Evolutionary conservation across 2,329 filamentous ascomycete genomes (phyloP).

Genomic region (Ceratocystis diversiconidia): DNA sequence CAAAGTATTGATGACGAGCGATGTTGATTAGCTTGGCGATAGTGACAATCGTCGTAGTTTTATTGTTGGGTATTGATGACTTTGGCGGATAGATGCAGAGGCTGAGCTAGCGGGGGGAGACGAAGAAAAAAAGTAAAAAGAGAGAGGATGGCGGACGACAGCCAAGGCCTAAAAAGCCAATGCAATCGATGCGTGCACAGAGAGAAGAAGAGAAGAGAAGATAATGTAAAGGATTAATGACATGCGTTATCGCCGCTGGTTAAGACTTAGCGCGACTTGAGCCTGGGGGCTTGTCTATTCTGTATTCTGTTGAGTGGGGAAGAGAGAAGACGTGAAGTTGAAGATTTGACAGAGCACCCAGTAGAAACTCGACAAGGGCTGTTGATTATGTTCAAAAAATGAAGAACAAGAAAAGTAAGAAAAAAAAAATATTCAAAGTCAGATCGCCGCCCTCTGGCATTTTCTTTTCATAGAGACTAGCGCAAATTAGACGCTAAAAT

Average conservation of each 20-base stretch:
- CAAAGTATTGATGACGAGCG: no score
- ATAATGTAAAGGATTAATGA: conserved; percentile 7
- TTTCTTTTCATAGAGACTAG: no score
- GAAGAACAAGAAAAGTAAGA: neutral
- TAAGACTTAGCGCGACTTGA: neutral
- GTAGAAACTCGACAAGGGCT: no score
- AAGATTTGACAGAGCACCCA: neutral
- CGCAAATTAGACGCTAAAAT: no score
- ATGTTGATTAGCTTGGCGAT: no score
- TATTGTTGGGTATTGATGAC: neutral
- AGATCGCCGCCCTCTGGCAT: no score
- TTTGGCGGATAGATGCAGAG: neutral
- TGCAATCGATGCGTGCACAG: neutral
- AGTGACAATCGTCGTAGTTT: neutral
- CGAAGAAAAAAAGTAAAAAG: neutral
- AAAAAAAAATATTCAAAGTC: neutral
- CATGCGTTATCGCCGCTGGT: conserved; percentile 3
- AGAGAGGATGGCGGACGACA: neutral
- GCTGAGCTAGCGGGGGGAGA: no score
- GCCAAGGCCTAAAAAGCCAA: neutral
- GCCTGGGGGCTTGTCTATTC: neutral
- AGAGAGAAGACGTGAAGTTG: neutral
- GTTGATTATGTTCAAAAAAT: neutral
- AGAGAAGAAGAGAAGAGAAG: neutral
- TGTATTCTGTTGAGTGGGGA: neutral